A percentile compares a stretch with the other conserved stretches of the same genome.
Conservation (phyloP, 2,329 filamentous ascomycete species). For the Cercospora sp. region DNA sequence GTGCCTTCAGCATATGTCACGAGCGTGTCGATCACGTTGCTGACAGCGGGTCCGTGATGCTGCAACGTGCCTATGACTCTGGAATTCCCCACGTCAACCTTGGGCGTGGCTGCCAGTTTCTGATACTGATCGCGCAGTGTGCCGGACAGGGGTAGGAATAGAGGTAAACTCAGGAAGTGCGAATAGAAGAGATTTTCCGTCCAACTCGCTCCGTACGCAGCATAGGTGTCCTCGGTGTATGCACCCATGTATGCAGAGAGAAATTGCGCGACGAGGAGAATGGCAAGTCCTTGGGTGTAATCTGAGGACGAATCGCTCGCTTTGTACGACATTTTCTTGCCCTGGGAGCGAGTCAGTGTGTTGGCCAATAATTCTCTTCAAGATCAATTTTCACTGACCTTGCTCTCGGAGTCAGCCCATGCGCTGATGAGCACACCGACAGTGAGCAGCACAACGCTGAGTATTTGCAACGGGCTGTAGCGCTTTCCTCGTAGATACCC, state of each 20-base stretch:
- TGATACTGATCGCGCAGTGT: slow-evolving; percentile 65
- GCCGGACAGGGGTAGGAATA: slow-evolving; percentile 72
- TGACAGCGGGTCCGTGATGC: slow-evolving; percentile 5
- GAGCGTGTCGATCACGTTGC: slow-evolving; percentile 14
- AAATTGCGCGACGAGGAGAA: slow-evolving; percentile 84
- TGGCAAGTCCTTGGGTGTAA: slow-evolving; percentile 70
- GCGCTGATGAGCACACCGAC: slow-evolving; percentile 83
- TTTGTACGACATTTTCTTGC: slow-evolving; percentile 46
- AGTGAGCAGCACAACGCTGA: slow-evolving; percentile 80
- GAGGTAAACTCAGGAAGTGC: slow-evolving; percentile 69
- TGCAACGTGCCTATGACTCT: slow-evolving; percentile 14
- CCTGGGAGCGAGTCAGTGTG: slow-evolving; percentile 36
- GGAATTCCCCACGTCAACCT: slow-evolving; percentile 39
- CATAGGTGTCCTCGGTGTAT: slow-evolving; percentile 90
- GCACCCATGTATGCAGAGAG: slow-evolving; percentile 92
- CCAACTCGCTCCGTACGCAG: slow-evolving; percentile 83
- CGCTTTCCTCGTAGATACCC: slow-evolving; percentile 82
- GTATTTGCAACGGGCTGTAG: slow-evolving; percentile 76
- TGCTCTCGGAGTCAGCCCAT: slow-evolving; percentile 82
- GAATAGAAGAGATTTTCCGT: slow-evolving; percentile 96
- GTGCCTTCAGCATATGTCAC: slow-evolving; percentile 29
- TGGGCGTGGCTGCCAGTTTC: slow-evolving; percentile 59
- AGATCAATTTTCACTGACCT: slow-evolving; percentile 56
- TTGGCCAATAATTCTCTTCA: background rate
- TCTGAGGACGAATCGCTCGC: slow-evolving; percentile 45